A percentile compares a stretch with the other conserved stretches of the same genome.
Evolutionary conservation across 2,329 filamentous ascomycete genomes (phyloP).

Genomic region (Arthrobotrys musiformis): DNA sequence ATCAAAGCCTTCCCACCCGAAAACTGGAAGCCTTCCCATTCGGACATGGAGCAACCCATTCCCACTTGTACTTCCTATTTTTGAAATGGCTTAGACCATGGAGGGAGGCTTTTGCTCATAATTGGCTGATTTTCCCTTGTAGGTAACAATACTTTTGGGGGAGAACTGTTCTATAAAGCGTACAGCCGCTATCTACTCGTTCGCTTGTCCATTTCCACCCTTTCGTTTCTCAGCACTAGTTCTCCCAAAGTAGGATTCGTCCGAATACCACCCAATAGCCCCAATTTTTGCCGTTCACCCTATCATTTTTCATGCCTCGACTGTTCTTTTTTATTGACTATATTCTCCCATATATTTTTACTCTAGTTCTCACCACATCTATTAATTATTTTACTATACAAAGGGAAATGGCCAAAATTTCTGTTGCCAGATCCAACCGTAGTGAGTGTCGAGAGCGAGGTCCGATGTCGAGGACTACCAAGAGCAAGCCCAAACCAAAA

Average conservation of each 20-base stretch:
- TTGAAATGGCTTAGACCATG: not conserved
- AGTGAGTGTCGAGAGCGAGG: not conserved
- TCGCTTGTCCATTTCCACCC: not conserved
- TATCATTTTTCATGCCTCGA: not conserved
- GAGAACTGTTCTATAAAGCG: not conserved
- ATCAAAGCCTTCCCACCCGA: not conserved
- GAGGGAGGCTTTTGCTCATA: not conserved
- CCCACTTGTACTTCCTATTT: not conserved
- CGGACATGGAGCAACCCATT: not conserved
- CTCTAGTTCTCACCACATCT: not conserved
- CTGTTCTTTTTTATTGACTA: not conserved
- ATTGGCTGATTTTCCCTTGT: not conserved
- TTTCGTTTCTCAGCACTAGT: no score
- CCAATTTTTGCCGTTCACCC: not conserved
- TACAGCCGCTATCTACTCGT: not conserved
- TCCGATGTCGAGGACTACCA: not conserved
- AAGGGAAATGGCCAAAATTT: constrained; percentile 1
- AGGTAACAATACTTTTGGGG: not conserved
- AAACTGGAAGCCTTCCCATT: no score
- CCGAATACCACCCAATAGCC: not conserved
- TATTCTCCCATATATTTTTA: not conserved
- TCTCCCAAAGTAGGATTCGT: not conserved
- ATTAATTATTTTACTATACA: not conserved
- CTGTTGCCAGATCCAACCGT: not conserved
- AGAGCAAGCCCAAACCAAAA: not conserved